phyloP scores from a whole-genome alignment of 441 rosid genomes.

The Pelargonium cotyledonis region DNA sequence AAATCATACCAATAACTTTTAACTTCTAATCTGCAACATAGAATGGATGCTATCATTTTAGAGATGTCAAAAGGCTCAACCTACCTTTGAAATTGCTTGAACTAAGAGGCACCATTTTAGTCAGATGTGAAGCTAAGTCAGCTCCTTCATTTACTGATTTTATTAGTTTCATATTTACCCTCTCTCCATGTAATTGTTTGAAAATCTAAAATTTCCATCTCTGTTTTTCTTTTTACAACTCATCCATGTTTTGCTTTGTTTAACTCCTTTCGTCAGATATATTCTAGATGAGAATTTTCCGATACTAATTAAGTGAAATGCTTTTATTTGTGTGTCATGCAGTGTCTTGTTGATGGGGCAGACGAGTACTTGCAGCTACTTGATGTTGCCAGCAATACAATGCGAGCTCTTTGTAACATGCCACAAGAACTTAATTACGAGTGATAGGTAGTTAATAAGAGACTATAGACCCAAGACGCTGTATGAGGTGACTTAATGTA shows the following conservation, averaged over 20 bases:
- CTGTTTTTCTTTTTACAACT: neutral
- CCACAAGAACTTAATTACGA: slow-evolving; percentile 50
- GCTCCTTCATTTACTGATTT: neutral
- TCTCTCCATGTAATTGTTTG: neutral
- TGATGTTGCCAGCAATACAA: slow-evolving; percentile 62
- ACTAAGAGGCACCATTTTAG: neutral
- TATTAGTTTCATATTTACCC: neutral
- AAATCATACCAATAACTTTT: neutral
- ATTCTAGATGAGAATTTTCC: neutral
- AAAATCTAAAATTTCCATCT: neutral
- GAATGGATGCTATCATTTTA: neutral
- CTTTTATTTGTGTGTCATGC: slow-evolving; percentile 24
- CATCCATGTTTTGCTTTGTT: neutral
- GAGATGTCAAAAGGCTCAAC: slow-evolving; percentile 2
- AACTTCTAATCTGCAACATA: slow-evolving; percentile 1
- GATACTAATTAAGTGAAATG: slow-evolving; percentile 2
- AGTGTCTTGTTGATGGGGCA: slow-evolving; percentile 88
- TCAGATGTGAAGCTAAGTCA: neutral
- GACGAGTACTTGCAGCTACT: slow-evolving; percentile 92
- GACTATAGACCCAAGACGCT: neutral
- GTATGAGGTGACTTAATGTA: neutral
- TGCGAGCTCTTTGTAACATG: slow-evolving; percentile 54
- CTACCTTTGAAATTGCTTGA: neutral
- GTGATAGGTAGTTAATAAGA: slow-evolving; percentile 16
- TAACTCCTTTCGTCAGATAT: neutral